A percentile compares a stretch with the other conserved stretches of the same genome.
These are phyloP conservation scores for Shiraia bambusicola DNA, from an alignment of 2,329 filamentous ascomycete genomes.

Conservation along the genomic window DNA sequence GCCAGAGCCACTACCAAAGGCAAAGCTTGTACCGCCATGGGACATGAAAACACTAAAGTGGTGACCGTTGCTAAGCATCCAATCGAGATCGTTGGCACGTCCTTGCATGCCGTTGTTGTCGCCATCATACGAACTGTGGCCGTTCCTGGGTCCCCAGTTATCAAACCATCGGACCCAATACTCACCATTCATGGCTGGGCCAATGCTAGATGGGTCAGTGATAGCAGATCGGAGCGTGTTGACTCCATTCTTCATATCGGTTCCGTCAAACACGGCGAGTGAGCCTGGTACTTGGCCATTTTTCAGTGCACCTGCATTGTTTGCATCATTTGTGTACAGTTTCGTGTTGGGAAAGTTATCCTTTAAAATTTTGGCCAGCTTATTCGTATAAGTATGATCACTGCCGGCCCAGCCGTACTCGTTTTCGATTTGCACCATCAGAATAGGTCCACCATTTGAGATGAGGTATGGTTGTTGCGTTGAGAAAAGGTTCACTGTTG, in stretches of 20 bases:
- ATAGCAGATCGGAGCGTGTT: conserved; percentile 48
- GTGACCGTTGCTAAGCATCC: conserved; percentile 24
- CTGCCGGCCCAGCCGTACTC: conserved; percentile 54
- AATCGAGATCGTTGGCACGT: conserved; percentile 26
- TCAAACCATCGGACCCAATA: conserved; percentile 52
- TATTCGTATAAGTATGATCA: conserved; percentile 49
- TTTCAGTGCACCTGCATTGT: conserved; percentile 46
- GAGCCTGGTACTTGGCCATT: conserved; percentile 50
- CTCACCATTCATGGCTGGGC: conserved; percentile 53
- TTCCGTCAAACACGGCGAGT: conserved; percentile 51
- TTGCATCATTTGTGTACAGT: conserved; percentile 55
- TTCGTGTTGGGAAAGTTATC: conserved; percentile 45
- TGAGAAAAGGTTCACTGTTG: conserved; percentile 46
- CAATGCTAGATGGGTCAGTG: conserved; percentile 47
- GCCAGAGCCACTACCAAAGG: conserved; percentile 51
- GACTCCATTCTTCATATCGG: conserved; percentile 45
- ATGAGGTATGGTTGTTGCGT: conserved; percentile 33
- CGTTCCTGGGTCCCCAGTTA: conserved; percentile 47
- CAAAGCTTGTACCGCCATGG: conserved; percentile 56
- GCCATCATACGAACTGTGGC: conserved; percentile 39
- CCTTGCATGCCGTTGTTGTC: conserved; percentile 16
- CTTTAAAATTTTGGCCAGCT: conserved; percentile 47
- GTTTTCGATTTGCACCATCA: conserved; percentile 56
- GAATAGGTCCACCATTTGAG: conserved; percentile 49
- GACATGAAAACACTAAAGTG: conserved; percentile 57